Base-by-base conservation (phyloP, 2,329 filamentous ascomycete genomes). In the Colletotrichum caudatum region DNA sequence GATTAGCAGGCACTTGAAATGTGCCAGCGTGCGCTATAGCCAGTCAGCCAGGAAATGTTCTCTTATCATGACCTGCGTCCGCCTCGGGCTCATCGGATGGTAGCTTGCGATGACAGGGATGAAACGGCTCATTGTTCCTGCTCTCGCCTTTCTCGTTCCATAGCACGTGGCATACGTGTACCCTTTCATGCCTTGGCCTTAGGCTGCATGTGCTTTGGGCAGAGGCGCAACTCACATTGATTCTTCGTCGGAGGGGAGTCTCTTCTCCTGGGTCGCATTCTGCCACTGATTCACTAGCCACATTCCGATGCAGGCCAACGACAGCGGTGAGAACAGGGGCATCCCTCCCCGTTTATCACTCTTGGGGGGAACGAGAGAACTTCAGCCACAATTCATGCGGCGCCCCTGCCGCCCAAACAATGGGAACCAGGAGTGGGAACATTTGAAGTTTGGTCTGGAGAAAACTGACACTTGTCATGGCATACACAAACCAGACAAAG, bases 21-120 rank as follows among this genome's bases (percentile, higher is more conserved):
- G 54, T 69, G 59, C n/a, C 57, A 70, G 64, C 63, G 33, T 46
- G 33, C 23, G n/a, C 46, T 48, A 23, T 23, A 23, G 23, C n/a
- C 48, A 26, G 35, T 37, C 37, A 46, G 35, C 18, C 26, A 26
- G 14, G 46, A 23, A 18, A 44, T 33, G 67, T 46, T 20, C 20
- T 44, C 44, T 12, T 23, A 63, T 71, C 53, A 53, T 63, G 64
- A 58, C 16, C 14, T 62, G 44, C 51, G 51, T n/a, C 59, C 37
- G 33, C 54, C 64, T 50, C 69, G 69, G 59, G 65, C 54, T 59
- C 58, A 69, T 72, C 69, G 46, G 69, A 72, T 72, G 69, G 69
- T 35, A 64, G 69, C 64, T 69, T 72, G 59, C 59, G 65, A 72
- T 72, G 69, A 39, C 59, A 72, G 54, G 46, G 58, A 37, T 46